Conservation (phyloP, 208 protist species). For the Herpetomonas tarakana region DNA sequence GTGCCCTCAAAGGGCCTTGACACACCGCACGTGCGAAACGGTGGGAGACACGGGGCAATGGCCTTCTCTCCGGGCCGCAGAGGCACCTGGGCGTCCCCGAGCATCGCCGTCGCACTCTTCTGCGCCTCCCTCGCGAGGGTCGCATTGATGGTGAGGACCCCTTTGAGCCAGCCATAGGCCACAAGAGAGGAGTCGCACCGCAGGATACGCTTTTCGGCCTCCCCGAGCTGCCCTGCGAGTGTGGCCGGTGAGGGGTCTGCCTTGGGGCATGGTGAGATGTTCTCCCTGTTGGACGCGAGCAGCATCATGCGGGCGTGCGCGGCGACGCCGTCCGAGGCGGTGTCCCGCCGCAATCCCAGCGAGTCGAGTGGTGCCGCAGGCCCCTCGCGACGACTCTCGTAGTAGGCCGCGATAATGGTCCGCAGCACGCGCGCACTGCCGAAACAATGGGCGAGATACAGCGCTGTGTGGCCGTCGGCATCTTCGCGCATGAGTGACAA, state of each 20-base stretch:
- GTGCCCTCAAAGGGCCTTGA: not conserved
- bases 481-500: conserved; percentile 34
- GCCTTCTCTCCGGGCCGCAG: conserved; percentile 28
- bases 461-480: conserved; percentile 50
- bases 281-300: not conserved
- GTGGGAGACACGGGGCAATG: conserved; percentile 15
- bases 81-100: conserved; percentile 7
- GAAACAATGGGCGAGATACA: conserved; percentile 68
- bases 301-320: not conserved
- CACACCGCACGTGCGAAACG: conserved; percentile 10
- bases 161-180: conserved; percentile 63
- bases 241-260: not conserved
- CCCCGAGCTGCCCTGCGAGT: not conserved
- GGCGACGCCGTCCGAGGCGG: not conserved
- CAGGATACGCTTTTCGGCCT: conserved; percentile 27
- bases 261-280: not conserved
- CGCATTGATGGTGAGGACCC: conserved; percentile 45
- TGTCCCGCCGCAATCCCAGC: conserved; percentile 2
- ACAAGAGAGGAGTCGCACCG: conserved; percentile 42
- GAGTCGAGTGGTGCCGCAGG: conserved; percentile 15
- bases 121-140: conserved; percentile 29
- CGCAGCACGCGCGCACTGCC: conserved; percentile 53
- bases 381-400: conserved; percentile 3
- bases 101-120: conserved; percentile 18
- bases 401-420: conserved; percentile 28